Evolutionary conservation across 305 asterid genomes (phyloP).

Genomic region (Fraxinus latifolia): DNA sequence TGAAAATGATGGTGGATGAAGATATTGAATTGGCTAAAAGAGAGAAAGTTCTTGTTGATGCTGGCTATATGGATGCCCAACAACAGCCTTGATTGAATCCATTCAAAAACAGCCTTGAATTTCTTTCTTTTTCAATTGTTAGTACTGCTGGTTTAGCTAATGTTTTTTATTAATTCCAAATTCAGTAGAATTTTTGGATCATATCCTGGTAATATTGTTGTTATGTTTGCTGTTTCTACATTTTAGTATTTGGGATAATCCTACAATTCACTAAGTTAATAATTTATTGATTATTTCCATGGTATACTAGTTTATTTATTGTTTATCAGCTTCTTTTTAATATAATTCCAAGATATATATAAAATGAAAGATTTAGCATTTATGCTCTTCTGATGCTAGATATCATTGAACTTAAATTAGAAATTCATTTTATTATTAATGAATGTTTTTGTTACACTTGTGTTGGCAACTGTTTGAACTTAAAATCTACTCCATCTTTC

Average conservation of each 20-base stretch:
- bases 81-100: conserved; percentile 69
- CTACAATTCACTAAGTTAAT: neutral
- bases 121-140: conserved; percentile 17
- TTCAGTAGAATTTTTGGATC: neutral
- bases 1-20: conserved; percentile 99
- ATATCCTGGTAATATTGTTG: neutral
- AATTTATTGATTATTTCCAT: neutral
- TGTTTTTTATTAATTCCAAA: conserved; percentile 16
- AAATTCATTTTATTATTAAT: neutral
- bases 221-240: neutral
- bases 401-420: neutral
- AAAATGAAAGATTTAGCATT: neutral
- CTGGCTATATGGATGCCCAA: conserved; percentile 93
- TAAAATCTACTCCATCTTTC: neutral
- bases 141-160: neutral
- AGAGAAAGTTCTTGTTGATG: conserved; percentile 89
- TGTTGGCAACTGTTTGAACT: neutral
- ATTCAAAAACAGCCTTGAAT: neutral
- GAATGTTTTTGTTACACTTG: neutral
- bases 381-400: neutral
- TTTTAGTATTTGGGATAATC: neutral
- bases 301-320: neutral
- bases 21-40: conserved; percentile 91
- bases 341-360: neutral
- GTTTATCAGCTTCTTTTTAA: neutral